A percentile compares a stretch with the other conserved stretches of the same genome.
These are phyloP conservation scores for Pythium brachiatum DNA, from an alignment of 352 stramenopile species.

Conservation along the genomic window DNA sequence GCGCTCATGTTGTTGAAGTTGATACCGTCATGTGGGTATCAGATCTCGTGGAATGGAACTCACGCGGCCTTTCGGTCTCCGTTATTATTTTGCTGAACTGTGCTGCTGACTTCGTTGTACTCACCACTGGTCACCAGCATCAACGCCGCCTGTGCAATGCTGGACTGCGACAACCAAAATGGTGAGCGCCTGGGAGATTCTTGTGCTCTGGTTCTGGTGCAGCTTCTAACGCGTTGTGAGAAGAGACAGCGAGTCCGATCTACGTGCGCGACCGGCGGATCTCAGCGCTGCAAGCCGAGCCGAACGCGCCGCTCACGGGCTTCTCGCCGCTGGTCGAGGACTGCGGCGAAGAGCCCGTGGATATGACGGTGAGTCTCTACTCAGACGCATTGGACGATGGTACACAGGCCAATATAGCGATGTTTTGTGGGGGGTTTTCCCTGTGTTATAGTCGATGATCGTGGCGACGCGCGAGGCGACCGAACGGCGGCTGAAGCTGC, in stretches of 20 bases:
- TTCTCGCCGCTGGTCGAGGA: conserved; percentile 23
- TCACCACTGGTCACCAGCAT: no score
- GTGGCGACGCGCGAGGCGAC: conserved; percentile 13
- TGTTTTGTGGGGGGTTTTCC: no score
- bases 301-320: conserved; percentile 10
- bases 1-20: conserved; percentile 3
- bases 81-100: background rate
- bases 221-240: background rate
- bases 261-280: conserved; percentile 18
- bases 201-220: background rate
- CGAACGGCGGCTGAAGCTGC: conserved; percentile 29
- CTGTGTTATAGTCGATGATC: conserved; percentile 7
- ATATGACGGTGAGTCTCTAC: background rate
- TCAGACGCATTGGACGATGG: no score
- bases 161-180: conserved; percentile 3
- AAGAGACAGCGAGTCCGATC: conserved; percentile 11
- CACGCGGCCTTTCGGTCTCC: conserved; percentile 1
- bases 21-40: background rate
- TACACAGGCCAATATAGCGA: no score
- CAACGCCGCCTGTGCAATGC: background rate
- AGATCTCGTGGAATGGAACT: background rate
- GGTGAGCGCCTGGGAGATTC: background rate
- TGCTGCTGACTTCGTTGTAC: no score
- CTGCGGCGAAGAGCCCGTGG: background rate
- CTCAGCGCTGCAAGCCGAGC: conserved; percentile 15